Conservation (phyloP, 2,329 filamentous ascomycete genomes). For the Ophiostoma sp. region DNA sequence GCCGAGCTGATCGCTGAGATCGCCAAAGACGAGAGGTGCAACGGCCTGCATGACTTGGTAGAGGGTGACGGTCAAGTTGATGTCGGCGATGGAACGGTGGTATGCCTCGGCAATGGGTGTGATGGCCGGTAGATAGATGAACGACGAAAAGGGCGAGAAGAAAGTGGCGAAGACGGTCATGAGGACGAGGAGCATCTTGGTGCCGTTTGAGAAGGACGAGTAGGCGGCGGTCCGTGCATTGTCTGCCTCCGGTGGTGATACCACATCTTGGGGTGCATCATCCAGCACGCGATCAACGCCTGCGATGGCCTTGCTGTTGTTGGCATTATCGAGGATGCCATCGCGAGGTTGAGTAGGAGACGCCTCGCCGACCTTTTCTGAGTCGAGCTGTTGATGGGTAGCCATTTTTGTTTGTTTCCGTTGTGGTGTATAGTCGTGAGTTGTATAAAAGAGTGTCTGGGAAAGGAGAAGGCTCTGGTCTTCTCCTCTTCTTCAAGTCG, state of each 20-base stretch:
- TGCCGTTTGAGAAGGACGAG: conserved; percentile 33
- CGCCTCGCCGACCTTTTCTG: not conserved
- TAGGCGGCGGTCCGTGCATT: conserved; percentile 15
- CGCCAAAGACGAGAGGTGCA: conserved; percentile 52
- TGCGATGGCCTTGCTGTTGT: not conserved
- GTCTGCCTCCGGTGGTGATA: not conserved
- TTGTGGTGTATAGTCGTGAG: not conserved
- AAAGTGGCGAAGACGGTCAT: conserved; percentile 36
- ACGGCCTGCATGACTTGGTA: conserved; percentile 55
- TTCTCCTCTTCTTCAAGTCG: not conserved
- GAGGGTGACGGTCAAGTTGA: conserved; percentile 46
- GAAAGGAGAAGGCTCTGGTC: not conserved
- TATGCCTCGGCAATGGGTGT: conserved; percentile 44
- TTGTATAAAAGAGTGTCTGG: not conserved
- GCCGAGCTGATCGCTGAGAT: conserved; percentile 50
- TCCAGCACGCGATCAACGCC: not conserved
- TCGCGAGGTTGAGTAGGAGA: not conserved
- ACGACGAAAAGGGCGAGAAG: conserved; percentile 38
- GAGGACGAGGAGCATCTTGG: conserved; percentile 35
- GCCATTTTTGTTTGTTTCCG: not conserved
- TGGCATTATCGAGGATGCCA: not conserved
- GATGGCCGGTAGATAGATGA: conserved; percentile 50
- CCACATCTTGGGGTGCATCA: not conserved
- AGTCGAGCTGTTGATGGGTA: not conserved
- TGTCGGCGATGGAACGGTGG: conserved; percentile 37